Evolutionary conservation across 495 filamentous ascomycete species (phyloP), one percentile per base, ranked within the genome.

Genomic region (Tuber brumale): DNA sequence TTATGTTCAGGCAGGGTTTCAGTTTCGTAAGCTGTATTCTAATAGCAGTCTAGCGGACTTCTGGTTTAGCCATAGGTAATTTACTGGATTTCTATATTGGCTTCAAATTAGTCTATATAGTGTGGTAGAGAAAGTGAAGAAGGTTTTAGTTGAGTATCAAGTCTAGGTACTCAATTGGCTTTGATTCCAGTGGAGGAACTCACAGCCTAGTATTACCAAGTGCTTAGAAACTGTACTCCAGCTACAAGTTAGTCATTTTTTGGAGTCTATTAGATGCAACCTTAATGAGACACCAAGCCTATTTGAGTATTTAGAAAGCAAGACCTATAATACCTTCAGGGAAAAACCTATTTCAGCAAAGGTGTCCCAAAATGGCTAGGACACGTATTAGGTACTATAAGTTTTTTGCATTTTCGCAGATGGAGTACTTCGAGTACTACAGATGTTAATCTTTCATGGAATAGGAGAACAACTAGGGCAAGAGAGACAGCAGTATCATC

Each of bases 401-500:
- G 57, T 70, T n/a, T 39, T 74, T 12, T 74, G 37, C 39, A 42
- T 74, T 18, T 74, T 74, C 46, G 39, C 73, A 37, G 73, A 70
- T 70, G 39, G 73, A 3, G 18, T 70, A 9, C 44, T 31, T 37
- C 19, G 57, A 45, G 72, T 74, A 3, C 57, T 16, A 45, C 39
- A 37, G 31, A 9, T 44, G 21, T 69, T 44, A 45, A 69, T 74
- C 23, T 74, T 69, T 31, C 23, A 69, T 41, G 48, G 35, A 6
- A 74, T 10, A 9, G 9, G 3, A 3, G 42, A 72, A 37, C 43
- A 2, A 14, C 0, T 16, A 44, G 43, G 43, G 3, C 43, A 18
- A 0, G 43, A 44, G 14, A 1, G 8, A 10, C 1, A 44, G 10
- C 10, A 44, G 43, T 72, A 72, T 3, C 42, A 72, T 31, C 19